These are phyloP conservation scores for Cardamine chenopodiifolia DNA, from an alignment of 345 rosid species.

Conservation along the genomic window DNA sequence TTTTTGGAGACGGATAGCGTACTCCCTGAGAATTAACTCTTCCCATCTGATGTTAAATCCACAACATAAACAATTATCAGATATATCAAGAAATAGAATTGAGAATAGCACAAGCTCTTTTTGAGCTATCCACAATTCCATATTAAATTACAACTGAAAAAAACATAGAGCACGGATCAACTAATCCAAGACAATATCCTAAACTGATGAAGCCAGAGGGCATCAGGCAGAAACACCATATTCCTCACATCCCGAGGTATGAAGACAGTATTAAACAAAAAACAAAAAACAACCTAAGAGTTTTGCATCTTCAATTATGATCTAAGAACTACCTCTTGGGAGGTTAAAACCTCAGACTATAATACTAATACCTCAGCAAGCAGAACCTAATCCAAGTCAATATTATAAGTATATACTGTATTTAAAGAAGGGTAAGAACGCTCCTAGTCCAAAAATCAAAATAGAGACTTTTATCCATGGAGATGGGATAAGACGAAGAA, in stretches of 20 bases:
- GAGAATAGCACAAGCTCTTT: not conserved
- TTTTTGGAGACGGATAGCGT: conserved; percentile 36
- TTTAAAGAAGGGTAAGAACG: conserved; percentile 3
- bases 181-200: not conserved
- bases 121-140: not conserved
- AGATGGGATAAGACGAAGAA: conserved; percentile 12
- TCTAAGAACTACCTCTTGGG: not conserved
- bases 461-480: conserved; percentile 18
- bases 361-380: not conserved
- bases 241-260: not conserved
- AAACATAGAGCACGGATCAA: not conserved
- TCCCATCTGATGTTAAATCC: conserved; percentile 51
- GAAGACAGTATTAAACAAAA: not conserved
- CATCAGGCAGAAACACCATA: conserved; percentile 4
- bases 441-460: not conserved
- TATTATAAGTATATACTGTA: not conserved
- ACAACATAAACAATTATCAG: not conserved
- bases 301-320: conserved; percentile 1
- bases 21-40: conserved; percentile 45
- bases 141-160: not conserved
- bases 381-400: conserved; percentile 1
- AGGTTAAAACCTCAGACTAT: not conserved
- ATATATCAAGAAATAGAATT: not conserved
- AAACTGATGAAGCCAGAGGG: not conserved
- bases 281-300: not conserved